Evolutionary conservation across 371 early-diverging fungal genomes (phyloP).

Genomic region (Haplosporangium sp.): DNA sequence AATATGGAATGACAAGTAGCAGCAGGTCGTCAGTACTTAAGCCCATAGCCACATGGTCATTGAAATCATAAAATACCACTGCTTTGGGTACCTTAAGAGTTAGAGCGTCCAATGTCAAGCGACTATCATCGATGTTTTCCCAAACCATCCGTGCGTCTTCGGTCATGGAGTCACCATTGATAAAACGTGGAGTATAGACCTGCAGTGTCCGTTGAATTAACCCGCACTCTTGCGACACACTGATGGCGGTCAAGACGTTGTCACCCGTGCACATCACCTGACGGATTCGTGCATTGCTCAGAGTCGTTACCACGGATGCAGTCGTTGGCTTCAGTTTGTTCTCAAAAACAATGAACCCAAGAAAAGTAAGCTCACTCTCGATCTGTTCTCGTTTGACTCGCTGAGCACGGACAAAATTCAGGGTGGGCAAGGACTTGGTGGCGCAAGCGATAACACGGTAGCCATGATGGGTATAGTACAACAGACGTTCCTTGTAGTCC

Average conservation of each 20-base stretch:
- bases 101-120: slow-evolving; percentile 67
- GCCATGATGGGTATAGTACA: slow-evolving; percentile 92
- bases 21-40: not conserved
- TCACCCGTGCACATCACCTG: slow-evolving; percentile 99
- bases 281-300: slow-evolving; percentile 91
- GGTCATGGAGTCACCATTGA: slow-evolving; percentile 62
- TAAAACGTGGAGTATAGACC: slow-evolving; percentile 68
- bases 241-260: slow-evolving; percentile 97
- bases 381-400: slow-evolving; percentile 87
- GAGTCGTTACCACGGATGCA: slow-evolving; percentile 80
- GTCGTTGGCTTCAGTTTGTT: slow-evolving; percentile 97
- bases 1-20: not conserved
- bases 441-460: slow-evolving; percentile 97
- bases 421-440: slow-evolving; percentile 72
- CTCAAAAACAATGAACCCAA: slow-evolving; percentile 98
- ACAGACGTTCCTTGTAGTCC: slow-evolving; percentile 83
- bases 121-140: slow-evolving; percentile 76
- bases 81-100: slow-evolving; percentile 59
- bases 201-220: slow-evolving; percentile 71
- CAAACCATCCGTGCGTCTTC: slow-evolving; percentile 72
- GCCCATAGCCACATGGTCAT: not conserved
- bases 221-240: slow-evolving; percentile 94
- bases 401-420: slow-evolving; percentile 83
- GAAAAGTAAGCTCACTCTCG: slow-evolving; percentile 88
- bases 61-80: not conserved